phyloP scores from a whole-genome alignment of 2,329 filamentous ascomycete species.

The Aureobasidium leucospermi region DNA sequence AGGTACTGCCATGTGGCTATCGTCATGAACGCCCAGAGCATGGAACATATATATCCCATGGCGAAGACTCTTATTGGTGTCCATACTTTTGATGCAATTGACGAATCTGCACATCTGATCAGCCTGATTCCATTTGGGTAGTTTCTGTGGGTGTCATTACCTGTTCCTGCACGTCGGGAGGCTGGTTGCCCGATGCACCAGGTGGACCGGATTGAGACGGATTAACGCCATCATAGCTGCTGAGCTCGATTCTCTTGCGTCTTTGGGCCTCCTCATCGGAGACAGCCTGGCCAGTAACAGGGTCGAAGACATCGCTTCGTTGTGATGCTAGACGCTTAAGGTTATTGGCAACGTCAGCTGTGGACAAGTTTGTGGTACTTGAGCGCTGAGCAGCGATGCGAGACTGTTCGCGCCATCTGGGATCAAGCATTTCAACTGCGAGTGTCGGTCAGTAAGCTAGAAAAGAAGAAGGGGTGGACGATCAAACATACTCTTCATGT shows the following conservation, averaged over 20 bases:
- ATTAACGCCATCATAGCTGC: slow-evolving; percentile 53
- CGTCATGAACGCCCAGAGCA: too few species aligned
- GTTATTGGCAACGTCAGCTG: slow-evolving; percentile 83
- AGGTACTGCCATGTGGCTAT: too few species aligned
- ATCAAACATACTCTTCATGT: slow-evolving; percentile 67
- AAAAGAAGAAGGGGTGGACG: slow-evolving; percentile 27
- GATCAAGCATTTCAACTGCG: slow-evolving; percentile 77
- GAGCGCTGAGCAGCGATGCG: slow-evolving; percentile 80
- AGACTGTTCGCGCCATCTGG: slow-evolving; percentile 91
- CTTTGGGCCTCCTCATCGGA: slow-evolving; percentile 66
- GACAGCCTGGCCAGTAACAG: slow-evolving; percentile 58
- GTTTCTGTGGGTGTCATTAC: not conserved
- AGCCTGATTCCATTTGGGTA: not conserved
- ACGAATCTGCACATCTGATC: slow-evolving; percentile 10
- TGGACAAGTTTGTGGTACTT: slow-evolving; percentile 77
- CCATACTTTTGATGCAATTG: slow-evolving; percentile 25
- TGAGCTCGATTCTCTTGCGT: slow-evolving; percentile 65
- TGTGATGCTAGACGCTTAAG: slow-evolving; percentile 90
- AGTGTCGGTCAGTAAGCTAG: not conserved
- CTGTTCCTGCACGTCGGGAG: slow-evolving; percentile 41
- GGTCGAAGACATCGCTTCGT: slow-evolving; percentile 79
- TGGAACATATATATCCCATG: not conserved
- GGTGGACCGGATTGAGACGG: slow-evolving; percentile 34
- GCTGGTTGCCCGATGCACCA: slow-evolving; percentile 48
- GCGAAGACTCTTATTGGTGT: not conserved